Conservation (phyloP, 2,329 filamentous ascomycete species). For the Phaeosphaeriaceae sp. region DNA sequence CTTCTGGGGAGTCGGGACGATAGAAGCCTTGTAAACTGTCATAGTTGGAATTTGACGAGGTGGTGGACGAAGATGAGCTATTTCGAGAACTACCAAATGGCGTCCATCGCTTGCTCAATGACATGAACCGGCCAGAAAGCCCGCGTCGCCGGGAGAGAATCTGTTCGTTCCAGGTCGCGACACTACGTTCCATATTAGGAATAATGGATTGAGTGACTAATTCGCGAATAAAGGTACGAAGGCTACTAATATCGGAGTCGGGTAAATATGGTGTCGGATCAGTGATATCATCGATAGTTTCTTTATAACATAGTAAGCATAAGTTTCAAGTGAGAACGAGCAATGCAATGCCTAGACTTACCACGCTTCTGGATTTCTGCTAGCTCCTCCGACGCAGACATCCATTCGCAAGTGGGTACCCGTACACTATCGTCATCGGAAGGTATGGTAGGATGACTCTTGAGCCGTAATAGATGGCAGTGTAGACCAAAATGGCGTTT, state of each 20-base stretch:
- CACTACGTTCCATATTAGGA: conserved; percentile 92
- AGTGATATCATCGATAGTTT: conserved; percentile 72
- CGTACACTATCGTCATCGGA: conserved; percentile 90
- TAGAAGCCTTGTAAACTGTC: conserved; percentile 82
- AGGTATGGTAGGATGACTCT: conserved; percentile 82
- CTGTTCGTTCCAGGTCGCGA: conserved; percentile 96
- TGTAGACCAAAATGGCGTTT: conserved; percentile 97
- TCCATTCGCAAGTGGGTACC: conserved; percentile 84
- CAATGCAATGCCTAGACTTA: conserved; percentile 32
- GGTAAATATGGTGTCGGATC: conserved; percentile 81
- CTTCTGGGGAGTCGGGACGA: conserved; percentile 81
- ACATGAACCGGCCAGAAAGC: conserved; percentile 91
- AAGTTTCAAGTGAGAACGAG: neutral
- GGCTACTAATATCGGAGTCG: conserved; percentile 87
- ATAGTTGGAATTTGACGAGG: conserved; percentile 71
- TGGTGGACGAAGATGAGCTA: conserved; percentile 59
- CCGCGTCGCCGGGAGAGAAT: conserved; percentile 89
- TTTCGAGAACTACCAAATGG: conserved; percentile 75
- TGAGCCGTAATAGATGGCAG: conserved; percentile 86
- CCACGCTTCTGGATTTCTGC: conserved; percentile 71
- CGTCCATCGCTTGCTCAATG: conserved; percentile 86
- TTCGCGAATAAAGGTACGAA: conserved; percentile 88
- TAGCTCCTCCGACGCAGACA: conserved; percentile 85
- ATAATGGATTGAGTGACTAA: conserved; percentile 94
- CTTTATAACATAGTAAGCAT: conserved; percentile 41